Evolutionary conservation across 768 basidiomycete genomes (phyloP), one percentile per base, ranked within the genome.

Genomic region (Psilocybe sp.): DNA sequence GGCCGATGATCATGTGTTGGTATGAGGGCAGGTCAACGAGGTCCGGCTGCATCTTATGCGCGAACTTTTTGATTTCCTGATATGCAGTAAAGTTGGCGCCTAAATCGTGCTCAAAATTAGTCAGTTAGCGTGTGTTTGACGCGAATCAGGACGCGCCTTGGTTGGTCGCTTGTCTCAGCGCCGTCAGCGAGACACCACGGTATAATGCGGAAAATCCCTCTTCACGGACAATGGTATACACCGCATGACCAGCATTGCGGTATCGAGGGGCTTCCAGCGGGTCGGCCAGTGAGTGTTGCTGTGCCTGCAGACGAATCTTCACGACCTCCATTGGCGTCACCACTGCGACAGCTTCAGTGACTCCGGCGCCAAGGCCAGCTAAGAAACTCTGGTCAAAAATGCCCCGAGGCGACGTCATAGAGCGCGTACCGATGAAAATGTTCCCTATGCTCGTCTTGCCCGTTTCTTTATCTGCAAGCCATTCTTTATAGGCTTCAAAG

Each of bases 271-370:
- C 75, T 63, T 99, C 97, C 46, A 96, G 70, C 33, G 97, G 97
- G 68, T 99, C 97, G 6, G 94, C 92, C 42, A 99, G 77, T 16
- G 96, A 98, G 68, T 98, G 97, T 63, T 90, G 88, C 63, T 99
- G 97, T 3, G 97, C 96, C 69, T 99, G 97, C 60, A 99, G 72
- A 20, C 97, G 83, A 64, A 99, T 98, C 77, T 98, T 98, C 65
- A 99, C 91, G 15, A 98, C 97, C 65, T 99, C 97, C 97, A 99
- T 98, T 0, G 97, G 97, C 40, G 90, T 96, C 10, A 99, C 97
- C 40, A 99, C 92, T 13, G 84, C 76, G 14, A 99, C 82, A 2
- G 95, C 97, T 69, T 98, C 97, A 1, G 93, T 90, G n/a, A 87
- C 87, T 19, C 97, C 97, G 4, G 97, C 96, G 40, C 87, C 92